Evolutionary conservation across 2,329 filamentous ascomycete genomes (phyloP), one percentile per base, ranked within the genome.

Genomic region (Aspergillus flavus): DNA sequence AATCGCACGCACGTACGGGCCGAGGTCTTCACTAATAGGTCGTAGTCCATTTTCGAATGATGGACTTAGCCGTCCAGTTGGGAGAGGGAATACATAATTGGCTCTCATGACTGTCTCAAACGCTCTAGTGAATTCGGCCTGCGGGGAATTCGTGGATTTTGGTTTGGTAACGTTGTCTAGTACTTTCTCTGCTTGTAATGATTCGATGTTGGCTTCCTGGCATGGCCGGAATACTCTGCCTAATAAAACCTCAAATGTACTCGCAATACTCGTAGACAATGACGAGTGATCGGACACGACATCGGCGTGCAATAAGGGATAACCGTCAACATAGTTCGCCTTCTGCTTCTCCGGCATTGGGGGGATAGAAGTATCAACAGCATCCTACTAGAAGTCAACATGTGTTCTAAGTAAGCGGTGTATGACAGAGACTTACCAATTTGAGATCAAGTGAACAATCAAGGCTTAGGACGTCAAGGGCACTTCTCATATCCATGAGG

Each of bases 1-100:
- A 64, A 99, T 98, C 43, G 85, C 84, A 12, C 96, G 91, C n/a
- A 98, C 86, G 75, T 92, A 98, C 0, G 96, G 95, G 0, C 93
- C 94, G 2, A 98, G 82, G 66, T 99, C 95, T 14, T 89, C 80
- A 0, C 86, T 84, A 36, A 97, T 87, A 23, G 89, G 81, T 0
- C 78, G 75, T 70, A 91, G 80, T 0, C 88, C 87, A 50, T 91
- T 87, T 70, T 97, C 93, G 68, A 97, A 93, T 0, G 90, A 87
- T 0, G 92, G 94, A 0, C 90, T 75, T 57, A 76, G 69, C 16
- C 78, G 77, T 12, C 76, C 77, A 26, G 71, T 73, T 16, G 75
- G 61, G 3, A 70, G 62, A 21, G 76, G 71, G 41, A 75, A 72
- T 5, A 73, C 71, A 59, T 78, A 73, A 41, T 73, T 71, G 7